Evolutionary conservation across 176 grass and related monocot genomes (phyloP), one percentile per base, ranked within the genome.

Genomic region (Aechmea fasciata): DNA sequence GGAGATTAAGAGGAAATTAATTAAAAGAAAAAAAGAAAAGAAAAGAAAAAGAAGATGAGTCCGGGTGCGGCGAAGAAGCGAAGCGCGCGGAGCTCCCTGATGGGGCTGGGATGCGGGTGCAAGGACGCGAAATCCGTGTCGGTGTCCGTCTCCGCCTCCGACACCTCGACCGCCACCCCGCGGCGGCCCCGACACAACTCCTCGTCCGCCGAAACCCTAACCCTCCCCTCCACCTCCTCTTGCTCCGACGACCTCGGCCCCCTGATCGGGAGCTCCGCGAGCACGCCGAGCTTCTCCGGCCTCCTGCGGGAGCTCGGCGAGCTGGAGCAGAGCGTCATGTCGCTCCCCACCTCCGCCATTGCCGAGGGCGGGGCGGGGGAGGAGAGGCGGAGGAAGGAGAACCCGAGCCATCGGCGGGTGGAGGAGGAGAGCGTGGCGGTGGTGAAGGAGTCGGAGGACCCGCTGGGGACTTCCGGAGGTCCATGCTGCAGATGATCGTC

Each of bases 401-500:
- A 62, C 25, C 11, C 9, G 66, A 53, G 64, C 28, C 86, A 88
- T 67, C 59, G 82, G 10, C 75, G 87, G 51, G 67, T 76, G 77
- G 77, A 86, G 17, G 71, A 79, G 55, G 88, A 89, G 52, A 87
- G 92, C 76, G 89, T 93, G 74, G 79, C 79, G 75, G 89, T 99
- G 75, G 89, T 88, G 81, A 93, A 78, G 69, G 89, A 90, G 69
- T 82, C 94, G 7, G 75, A 19, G 10, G 89, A 99, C 65, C 94
- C 94, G 11, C 65, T 93, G n/a, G 75, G 9, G 94, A 99, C 18
- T 99, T 99, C 84, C 82, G 87, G 80, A 51, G 69, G 80, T 99
- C 94, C 24, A 99, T 99, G 94, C 79, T 65, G 68, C 89, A 93
- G 68, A 99, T 99, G 94, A 74, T 99, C 68, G 84, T 88, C 50